phyloP scores from a whole-genome alignment of 306 rosid genomes.

The Benincasa hispida region DNA sequence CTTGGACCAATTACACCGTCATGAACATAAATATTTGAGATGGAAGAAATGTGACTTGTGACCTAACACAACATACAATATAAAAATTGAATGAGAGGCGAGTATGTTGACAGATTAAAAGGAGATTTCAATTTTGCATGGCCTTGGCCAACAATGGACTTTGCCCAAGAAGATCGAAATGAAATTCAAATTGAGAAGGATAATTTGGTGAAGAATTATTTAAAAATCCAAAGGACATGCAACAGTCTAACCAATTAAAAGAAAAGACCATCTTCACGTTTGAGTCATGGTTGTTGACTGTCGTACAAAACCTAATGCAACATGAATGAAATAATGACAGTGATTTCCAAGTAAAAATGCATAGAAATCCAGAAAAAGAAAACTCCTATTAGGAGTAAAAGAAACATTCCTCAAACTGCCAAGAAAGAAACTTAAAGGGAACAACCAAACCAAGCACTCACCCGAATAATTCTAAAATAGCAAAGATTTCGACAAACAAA shows the following conservation, averaged over 20 bases:
- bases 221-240: no score
- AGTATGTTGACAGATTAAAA: neutral
- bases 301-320: neutral
- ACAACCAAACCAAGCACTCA: neutral
- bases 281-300: neutral
- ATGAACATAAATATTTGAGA: constrained; percentile 33
- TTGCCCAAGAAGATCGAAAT: neutral
- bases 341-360: neutral
- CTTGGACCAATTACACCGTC: constrained; percentile 35
- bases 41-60: constrained; percentile 29
- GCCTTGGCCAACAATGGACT: constrained; percentile 1
- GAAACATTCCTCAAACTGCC: neutral
- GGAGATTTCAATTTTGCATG: neutral
- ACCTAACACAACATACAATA: constrained; percentile 18
- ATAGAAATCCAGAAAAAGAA: neutral
- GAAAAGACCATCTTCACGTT: neutral
- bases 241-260: no score
- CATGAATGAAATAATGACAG: neutral
- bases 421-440: neutral
- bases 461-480: neutral
- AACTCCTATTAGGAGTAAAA: neutral
- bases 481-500: neutral
- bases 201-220: neutral
- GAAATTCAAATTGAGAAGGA: neutral
- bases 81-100: neutral